Evolutionary conservation across 495 filamentous ascomycete genomes (phyloP).

Genomic region (Tuber calosporum): DNA sequence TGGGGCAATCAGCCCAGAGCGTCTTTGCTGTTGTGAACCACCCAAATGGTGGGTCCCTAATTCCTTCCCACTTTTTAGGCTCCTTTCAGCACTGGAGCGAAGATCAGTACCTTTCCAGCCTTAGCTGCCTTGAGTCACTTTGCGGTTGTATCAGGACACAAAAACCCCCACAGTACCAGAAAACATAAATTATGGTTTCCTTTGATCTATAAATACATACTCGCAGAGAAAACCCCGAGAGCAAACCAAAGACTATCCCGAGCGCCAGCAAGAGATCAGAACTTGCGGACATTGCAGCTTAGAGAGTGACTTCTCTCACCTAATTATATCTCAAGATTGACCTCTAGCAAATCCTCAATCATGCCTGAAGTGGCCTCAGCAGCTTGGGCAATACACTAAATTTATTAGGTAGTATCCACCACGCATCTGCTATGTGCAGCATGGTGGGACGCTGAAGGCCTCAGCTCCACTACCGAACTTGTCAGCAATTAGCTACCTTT

Average conservation of each 20-base stretch:
- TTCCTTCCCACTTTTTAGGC: neutral
- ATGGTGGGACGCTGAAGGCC: neutral
- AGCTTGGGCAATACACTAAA: neutral
- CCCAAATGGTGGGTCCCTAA: neutral
- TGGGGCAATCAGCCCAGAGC: neutral
- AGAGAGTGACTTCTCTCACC: neutral
- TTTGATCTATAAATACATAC: neutral
- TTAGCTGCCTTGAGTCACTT: neutral
- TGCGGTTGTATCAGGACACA: neutral
- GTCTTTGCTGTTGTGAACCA: neutral
- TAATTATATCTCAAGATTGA: neutral
- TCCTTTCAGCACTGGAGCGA: neutral
- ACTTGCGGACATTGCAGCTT: neutral
- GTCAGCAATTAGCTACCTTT: neutral
- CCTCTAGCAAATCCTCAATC: neutral
- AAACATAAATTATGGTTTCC: too few species aligned
- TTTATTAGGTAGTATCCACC: neutral
- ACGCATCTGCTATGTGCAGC: neutral
- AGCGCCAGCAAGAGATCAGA: neutral
- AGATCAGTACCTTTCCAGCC: neutral
- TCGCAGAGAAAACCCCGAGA: neutral
- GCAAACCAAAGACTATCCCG: neutral
- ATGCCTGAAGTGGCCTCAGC: neutral
- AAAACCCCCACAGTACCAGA: too few species aligned
- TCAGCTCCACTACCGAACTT: neutral